phyloP scores from a whole-genome alignment of 768 basidiomycete genomes.

The Sporobolomyces roseus region DNA sequence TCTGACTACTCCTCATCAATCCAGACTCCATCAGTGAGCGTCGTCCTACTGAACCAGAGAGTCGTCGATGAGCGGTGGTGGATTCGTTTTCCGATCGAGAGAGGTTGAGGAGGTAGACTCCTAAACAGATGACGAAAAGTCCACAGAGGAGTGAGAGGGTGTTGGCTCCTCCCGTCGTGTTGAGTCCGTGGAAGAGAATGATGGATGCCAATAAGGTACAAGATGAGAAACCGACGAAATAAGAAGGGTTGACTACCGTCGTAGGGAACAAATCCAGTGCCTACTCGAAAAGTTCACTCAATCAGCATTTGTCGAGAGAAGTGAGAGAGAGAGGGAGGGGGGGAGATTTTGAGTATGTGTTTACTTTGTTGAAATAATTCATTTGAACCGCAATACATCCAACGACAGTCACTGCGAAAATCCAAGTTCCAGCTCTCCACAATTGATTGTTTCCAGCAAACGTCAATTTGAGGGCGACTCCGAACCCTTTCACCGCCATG shows the following conservation, averaged over 20 bases:
- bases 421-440: constrained; percentile 89
- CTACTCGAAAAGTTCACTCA: not conserved
- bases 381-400: constrained; percentile 71
- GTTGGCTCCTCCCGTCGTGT: constrained; percentile 75
- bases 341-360: no score
- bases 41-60: constrained; percentile 45
- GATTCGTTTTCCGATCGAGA: constrained; percentile 37
- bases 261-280: constrained; percentile 40
- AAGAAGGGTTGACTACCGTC: constrained; percentile 48
- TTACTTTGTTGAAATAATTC: constrained; percentile 79
- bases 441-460: constrained; percentile 92
- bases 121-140: constrained; percentile 88
- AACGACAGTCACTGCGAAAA: constrained; percentile 77
- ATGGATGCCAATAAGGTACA: constrained; percentile 89
- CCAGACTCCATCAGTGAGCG: constrained; percentile 15
- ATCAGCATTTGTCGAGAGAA: not conserved
- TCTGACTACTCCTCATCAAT: constrained; percentile 19
- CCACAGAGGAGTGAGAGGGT: constrained; percentile 83
- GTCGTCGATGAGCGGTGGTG: not conserved
- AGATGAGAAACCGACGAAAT: constrained; percentile 94
- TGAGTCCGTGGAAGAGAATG: constrained; percentile 95
- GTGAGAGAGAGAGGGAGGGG: not conserved
- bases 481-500: constrained; percentile 99
- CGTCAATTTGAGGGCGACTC: constrained; percentile 91
- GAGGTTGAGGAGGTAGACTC: constrained; percentile 75